These are phyloP conservation scores for Papiliotrema flavescens DNA, from an alignment of 1,284 basidiomycete genomes.

Conservation along the genomic window DNA sequence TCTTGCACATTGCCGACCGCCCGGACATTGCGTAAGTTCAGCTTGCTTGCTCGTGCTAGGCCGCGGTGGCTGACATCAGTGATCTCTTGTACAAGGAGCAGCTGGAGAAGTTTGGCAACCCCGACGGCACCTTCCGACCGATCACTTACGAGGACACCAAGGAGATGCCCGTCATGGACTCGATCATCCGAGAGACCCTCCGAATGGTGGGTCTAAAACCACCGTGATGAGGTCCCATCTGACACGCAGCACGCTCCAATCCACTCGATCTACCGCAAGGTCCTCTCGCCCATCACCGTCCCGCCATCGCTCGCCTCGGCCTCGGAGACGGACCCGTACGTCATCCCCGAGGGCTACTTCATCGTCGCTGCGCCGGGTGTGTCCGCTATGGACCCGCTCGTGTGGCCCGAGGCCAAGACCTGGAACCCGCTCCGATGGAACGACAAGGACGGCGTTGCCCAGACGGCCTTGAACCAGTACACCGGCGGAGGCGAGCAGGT, in stretches of 20 bases:
- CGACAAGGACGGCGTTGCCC: conserved; percentile 71
- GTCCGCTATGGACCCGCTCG: conserved; percentile 76
- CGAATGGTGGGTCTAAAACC: conserved; percentile 54
- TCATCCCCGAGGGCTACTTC: conserved; percentile 88
- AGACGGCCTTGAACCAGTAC: conserved; percentile 69
- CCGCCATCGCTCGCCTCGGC: conserved; percentile 77
- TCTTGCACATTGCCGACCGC: conserved; percentile 81
- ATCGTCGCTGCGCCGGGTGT: conserved; percentile 88
- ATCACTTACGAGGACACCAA: conserved; percentile 86
- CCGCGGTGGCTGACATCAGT: background rate
- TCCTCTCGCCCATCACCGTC: conserved; percentile 77
- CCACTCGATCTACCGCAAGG: conserved; percentile 74
- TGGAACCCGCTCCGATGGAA: conserved; percentile 87
- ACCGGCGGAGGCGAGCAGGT: conserved; percentile 79
- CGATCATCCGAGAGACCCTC: conserved; percentile 88
- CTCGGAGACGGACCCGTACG: conserved; percentile 63
- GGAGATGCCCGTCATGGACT: conserved; percentile 76
- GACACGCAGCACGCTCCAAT: conserved; percentile 71
- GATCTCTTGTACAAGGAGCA: conserved; percentile 76
- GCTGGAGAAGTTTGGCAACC: conserved; percentile 71
- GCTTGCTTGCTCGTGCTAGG: background rate
- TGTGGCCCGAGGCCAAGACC: conserved; percentile 70
- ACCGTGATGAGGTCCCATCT: background rate
- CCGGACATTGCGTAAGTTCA: conserved; percentile 67
- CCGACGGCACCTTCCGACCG: conserved; percentile 73